phyloP scores from a whole-genome alignment of 768 basidiomycete species.

The Suillus cothurnatus region DNA sequence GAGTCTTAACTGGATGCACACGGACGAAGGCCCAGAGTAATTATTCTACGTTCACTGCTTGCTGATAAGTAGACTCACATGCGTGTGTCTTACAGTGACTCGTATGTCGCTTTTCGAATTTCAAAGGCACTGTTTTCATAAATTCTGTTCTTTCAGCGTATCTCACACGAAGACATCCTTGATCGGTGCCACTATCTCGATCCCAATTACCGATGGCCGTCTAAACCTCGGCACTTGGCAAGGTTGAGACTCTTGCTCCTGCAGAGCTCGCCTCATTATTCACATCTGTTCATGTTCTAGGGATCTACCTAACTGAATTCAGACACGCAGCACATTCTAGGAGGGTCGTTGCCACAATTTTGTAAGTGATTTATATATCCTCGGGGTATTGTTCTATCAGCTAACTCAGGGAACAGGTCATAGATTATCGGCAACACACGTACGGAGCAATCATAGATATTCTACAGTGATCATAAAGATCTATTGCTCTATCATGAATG shows the following conservation, averaged over 20 bases:
- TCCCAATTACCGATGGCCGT: conserved; percentile 80
- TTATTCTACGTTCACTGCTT: conserved; percentile 26
- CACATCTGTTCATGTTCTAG: conserved; percentile 30
- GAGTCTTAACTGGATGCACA: conserved; percentile 77
- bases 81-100: conserved; percentile 54
- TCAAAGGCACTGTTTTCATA: conserved; percentile 11
- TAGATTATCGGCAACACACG: background rate
- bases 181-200: conserved; percentile 76
- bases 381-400: background rate
- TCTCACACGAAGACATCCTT: conserved; percentile 91
- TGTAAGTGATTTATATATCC: conserved; percentile 47
- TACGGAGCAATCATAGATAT: background rate
- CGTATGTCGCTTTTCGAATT: conserved; percentile 46
- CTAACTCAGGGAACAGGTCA: background rate
- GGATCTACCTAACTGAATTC: conserved; percentile 90
- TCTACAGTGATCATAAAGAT: background rate
- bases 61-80: conserved; percentile 12
- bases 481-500: too few species aligned
- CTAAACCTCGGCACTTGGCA: conserved; percentile 94
- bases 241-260: conserved; percentile 47
- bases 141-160: conserved; percentile 47
- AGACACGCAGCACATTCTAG: conserved; percentile 67
- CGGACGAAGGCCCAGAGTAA: conserved; percentile 91
- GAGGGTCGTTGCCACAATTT: conserved; percentile 76
- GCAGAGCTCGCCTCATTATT: background rate